These are phyloP conservation scores for Lactifluus piperatus DNA, from an alignment of 768 basidiomycete genomes.

Conservation along the genomic window DNA sequence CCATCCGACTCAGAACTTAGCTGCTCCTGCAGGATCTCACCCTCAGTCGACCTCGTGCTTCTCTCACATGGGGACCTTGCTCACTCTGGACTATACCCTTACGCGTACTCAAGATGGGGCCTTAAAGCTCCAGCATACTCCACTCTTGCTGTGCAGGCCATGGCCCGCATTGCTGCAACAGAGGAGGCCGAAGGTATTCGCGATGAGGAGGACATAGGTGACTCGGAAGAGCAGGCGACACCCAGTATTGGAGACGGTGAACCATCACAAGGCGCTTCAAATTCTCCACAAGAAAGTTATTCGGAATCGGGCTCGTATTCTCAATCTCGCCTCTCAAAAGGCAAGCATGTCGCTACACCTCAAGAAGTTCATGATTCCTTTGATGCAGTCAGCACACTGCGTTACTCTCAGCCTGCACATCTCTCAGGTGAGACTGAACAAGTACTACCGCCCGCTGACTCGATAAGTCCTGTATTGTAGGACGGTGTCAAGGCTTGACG, in stretches of 20 bases:
- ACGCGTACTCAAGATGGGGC: slow-evolving; percentile 81
- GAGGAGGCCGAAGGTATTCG: slow-evolving; percentile 81
- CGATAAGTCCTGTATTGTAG: slow-evolving; percentile 24
- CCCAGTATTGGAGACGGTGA: slow-evolving; percentile 14
- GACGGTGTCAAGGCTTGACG: slow-evolving; percentile 86
- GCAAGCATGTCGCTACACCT: slow-evolving; percentile 64
- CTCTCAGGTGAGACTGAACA: slow-evolving; percentile 56
- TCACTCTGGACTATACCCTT: slow-evolving; percentile 89
- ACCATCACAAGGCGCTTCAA: slow-evolving; percentile 23
- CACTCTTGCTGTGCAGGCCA: slow-evolving; percentile 91
- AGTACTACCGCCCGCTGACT: background rate
- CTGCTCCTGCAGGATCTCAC: slow-evolving; percentile 50
- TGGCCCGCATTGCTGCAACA: slow-evolving; percentile 84
- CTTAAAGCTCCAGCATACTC: slow-evolving; percentile 88
- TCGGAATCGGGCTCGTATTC: slow-evolving; percentile 22
- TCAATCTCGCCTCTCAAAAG: slow-evolving; percentile 24
- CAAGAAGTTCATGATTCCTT: slow-evolving; percentile 91
- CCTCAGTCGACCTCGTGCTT: slow-evolving; percentile 81
- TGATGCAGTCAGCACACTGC: slow-evolving; percentile 80
- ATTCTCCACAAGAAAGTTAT: slow-evolving; percentile 24
- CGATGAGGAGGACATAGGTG: slow-evolving; percentile 57
- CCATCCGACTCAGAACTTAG: background rate
- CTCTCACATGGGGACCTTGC: slow-evolving; percentile 89
- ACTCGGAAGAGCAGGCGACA: background rate
- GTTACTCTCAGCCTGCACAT: slow-evolving; percentile 94